These are phyloP conservation scores for Geotrichum bryndzae DNA, from an alignment of 1,139 yeast species.

Conservation along the genomic window DNA sequence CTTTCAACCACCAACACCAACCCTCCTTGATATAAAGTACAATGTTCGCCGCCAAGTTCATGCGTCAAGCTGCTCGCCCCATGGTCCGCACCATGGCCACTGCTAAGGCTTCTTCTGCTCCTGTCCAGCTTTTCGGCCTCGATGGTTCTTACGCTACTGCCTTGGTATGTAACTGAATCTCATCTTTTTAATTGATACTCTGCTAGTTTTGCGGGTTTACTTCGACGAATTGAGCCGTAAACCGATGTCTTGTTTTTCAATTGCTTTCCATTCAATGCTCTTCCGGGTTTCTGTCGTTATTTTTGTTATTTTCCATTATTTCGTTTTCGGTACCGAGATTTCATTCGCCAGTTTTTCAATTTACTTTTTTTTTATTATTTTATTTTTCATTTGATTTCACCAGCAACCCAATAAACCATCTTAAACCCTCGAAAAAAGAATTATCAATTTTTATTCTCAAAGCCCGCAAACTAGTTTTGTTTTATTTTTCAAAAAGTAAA, in stretches of 20 bases:
- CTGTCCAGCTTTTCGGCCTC: conserved; percentile 87
- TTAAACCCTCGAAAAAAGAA: background rate
- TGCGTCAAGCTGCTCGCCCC: conserved; percentile 20
- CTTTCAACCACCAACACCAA: background rate
- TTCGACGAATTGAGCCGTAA: background rate
- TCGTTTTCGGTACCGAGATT: background rate
- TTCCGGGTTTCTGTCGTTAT: background rate
- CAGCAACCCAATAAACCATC: background rate
- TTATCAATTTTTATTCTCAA: background rate
- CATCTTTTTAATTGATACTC: background rate
- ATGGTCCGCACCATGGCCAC: conserved; percentile 38
- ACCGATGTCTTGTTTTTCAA: background rate
- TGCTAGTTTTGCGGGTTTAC: background rate
- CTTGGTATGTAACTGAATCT: conserved; percentile 35
- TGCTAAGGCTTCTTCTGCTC: conserved; percentile 52
- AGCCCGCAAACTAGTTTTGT: background rate
- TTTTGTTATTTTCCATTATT: background rate
- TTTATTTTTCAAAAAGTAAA: background rate
- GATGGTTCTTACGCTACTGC: conserved; percentile 98
- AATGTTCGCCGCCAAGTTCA: conserved; percentile 19
- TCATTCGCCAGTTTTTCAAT: conserved; percentile 14
- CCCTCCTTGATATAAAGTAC: background rate
- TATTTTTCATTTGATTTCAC: background rate
- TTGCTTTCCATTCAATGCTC: background rate
- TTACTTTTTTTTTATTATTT: background rate